Base-by-base conservation (phyloP, 2,329 filamentous ascomycete genomes). In the Penicillium sp. region DNA sequence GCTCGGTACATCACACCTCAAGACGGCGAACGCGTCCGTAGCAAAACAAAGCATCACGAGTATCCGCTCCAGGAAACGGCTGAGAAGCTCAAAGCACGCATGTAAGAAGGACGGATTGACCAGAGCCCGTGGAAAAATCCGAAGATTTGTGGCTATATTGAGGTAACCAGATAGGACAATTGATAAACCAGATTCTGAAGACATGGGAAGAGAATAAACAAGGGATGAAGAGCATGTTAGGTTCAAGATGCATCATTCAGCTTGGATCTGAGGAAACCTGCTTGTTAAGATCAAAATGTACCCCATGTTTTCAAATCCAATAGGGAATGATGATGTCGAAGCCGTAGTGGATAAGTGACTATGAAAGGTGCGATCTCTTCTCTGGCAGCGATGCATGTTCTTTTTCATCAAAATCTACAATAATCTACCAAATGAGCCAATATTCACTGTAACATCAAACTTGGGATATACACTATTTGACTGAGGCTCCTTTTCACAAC, bases 1-100 rank as follows among this genome's bases (percentile, higher is more conserved):
- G 93, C 93, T 8, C 92, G 87, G 80, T 92, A 92, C 2, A 33
- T 96, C 74, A 95, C 91, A 0, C 83, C 83, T 58, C 84, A 81
- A 62, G 91, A 97, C 78, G 82, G 81, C 6, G 87, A 87, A 57
- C 77, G 76, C 41, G 82, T 85, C 31, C 85, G 91, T 65, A 87
- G 88, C 70, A 91, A 87, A 79, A 87, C 83, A 74, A 83, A 80
- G 66, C 88, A 29, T 8, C 41, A 84, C 69, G 85, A 87, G 15
- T 96, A 88, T 87, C 92, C 92, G 50, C 67, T 96, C 11, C 50
- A 53, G 23, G 62, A 63, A 21, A 63, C 60, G 2, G 55, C 48
- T 21, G 46, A 33, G 40, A 64, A 64, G 43, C 52, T 64, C 16
- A 55, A 50, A 36, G 49, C 62, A n/a, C 51, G 62, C 5, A 61